Evolutionary conservation across 768 basidiomycete genomes (phyloP).

Genomic region (Termitomyces sp.): DNA sequence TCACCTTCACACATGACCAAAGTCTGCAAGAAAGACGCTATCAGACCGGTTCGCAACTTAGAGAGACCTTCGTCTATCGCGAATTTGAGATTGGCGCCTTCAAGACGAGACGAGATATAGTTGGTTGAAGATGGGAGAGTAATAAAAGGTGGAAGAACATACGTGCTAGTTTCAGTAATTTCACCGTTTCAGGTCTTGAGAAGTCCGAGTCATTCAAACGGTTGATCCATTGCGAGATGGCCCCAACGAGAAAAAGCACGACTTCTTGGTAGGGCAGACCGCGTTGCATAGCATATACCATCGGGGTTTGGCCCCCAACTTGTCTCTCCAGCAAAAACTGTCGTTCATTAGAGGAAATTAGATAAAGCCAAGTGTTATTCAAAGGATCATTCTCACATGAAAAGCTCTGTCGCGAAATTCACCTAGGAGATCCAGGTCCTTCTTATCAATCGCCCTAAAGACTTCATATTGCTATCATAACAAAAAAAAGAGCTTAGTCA

Average conservation of each 20-base stretch:
- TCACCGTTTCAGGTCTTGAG: slow-evolving; percentile 60
- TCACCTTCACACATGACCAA: slow-evolving; percentile 97
- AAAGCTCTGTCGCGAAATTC: slow-evolving; percentile 79
- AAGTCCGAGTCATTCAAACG: slow-evolving; percentile 81
- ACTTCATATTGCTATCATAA: slow-evolving; percentile 50
- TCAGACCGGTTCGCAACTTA: slow-evolving; percentile 76
- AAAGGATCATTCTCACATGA: slow-evolving; percentile 46
- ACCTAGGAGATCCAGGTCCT: slow-evolving; percentile 80
- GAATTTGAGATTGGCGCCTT: slow-evolving; percentile 79
- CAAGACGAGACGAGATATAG: background rate
- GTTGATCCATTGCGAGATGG: slow-evolving; percentile 91
- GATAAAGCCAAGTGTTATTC: background rate
- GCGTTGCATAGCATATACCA: slow-evolving; percentile 86
- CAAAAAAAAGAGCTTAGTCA: background rate
- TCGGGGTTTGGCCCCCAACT: slow-evolving; percentile 80
- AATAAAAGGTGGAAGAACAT: slow-evolving; percentile 21
- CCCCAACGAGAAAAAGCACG: slow-evolving; percentile 83
- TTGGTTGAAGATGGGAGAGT: background rate
- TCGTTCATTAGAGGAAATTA: background rate
- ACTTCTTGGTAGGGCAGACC: slow-evolving; percentile 75
- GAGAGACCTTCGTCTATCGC: slow-evolving; percentile 91
- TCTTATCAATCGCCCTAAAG: slow-evolving; percentile 79
- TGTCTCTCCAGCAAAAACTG: slow-evolving; percentile 73
- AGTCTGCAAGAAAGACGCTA: slow-evolving; percentile 91
- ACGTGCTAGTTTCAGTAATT: slow-evolving; percentile 78